Evolutionary conservation across 2,329 filamentous ascomycete genomes (phyloP), one percentile per base, ranked within the genome.

Genomic region (Microsporum canis): DNA sequence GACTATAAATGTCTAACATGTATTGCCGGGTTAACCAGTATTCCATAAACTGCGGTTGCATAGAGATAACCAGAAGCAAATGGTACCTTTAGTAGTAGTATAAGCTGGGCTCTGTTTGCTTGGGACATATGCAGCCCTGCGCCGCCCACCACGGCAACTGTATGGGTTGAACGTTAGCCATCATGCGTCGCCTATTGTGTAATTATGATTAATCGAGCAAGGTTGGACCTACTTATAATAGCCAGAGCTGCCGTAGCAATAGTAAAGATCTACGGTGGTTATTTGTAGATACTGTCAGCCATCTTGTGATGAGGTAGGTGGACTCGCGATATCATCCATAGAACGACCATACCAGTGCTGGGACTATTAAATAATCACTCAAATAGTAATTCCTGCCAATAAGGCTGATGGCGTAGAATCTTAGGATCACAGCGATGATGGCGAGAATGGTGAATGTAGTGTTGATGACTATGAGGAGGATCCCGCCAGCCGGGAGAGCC

Each of bases 1-100:
- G 5, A 70, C 67, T 34, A 77, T 68, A 62, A 75, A 72, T 57
- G 75, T 68, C 66, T 73, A 70, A 10, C 34, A 39, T 8, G 23
- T 33, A 41, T 5, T n/a, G 5, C 10, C n/a, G 14, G 7, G 36
- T 57, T n/a, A 57, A n/a, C 23, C 12, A 34, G 17, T 5, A 8
- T 23, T 23, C 5, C 2, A 31, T 14, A 10, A 7, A 29, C 8
- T 43, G 14, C 33, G 17, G 12, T 41, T 12, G 6, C 7, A 41
- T 12, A 3, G n/a, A 5, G 36, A n/a, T 31, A 29, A 51, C 23
- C 12, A 57, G 12, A 3, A 8, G 10, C 43, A 29, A 23, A 23
- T 23, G 17, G 17, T 59, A 59, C 57, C 41, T 59, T 59, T 27
- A 59, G 10, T 68, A 62, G 33, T 10, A 17, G 10, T 23, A 36